Evolutionary conservation across 345 rosid genomes (phyloP), one percentile per base, ranked within the genome.

Genomic region (Crucihimalaya himalaica): DNA sequence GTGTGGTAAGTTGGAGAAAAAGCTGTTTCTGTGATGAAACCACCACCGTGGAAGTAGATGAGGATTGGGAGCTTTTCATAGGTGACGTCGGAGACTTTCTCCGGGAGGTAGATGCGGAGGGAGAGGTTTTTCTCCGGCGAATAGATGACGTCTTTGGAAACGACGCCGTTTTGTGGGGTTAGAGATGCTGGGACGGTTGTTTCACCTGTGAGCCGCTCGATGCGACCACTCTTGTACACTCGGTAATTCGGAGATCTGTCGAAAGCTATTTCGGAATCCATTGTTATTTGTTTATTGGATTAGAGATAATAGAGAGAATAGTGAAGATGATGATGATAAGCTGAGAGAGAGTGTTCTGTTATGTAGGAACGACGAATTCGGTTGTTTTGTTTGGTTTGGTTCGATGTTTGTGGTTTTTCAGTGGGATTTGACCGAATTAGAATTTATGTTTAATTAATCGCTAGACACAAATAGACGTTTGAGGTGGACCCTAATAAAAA

Each of bases 11-110:
- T 52, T n/a, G 73, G 82, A 0, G 83, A 73, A 27, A 65, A 70
- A 27, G 89, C 79, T 0, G 87, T 63, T 14, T 80, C 82, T 25
- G 73, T 52, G 57, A 78, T 72, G 80, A 84, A 84, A 25, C 76
- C 86, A 5, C 90, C 85, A 2, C 90, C 89, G 18, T 86, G 86
- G 64, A 69, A 68, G 83, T 82, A 86, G 20, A 90, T 67, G 6
- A 88, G 75, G 4, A 90, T 52, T 0, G 88, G 86, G 6, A 84
- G 78, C 23, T 78, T 87, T 8, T 54, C 8, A 0, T 62, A 43
- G 68, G 73, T 56, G n/a, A n/a, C n/a, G n/a, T n/a, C n/a, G n/a
- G n/a, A n/a, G 32, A 1, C 63, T 50, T 52, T n/a, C 39, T 56
- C 68, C 74, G 90, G 68, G 45, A 75, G 62, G 72, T 59, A 80